phyloP scores from a whole-genome alignment of 169 alveolate genomes.

The Cryptosporidium ubiquitum region DNA sequence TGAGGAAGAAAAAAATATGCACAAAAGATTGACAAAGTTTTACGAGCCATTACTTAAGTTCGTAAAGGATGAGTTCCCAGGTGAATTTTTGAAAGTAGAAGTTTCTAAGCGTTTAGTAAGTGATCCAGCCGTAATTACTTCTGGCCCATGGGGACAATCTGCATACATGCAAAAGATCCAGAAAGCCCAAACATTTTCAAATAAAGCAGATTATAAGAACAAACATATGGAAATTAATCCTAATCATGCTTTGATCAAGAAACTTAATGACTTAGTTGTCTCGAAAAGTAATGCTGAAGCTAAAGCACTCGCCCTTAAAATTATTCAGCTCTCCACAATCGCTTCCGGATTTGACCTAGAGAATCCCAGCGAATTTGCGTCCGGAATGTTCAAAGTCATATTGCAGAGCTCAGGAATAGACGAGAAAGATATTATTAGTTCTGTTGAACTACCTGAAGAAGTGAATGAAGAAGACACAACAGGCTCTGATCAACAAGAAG shows the following conservation, averaged over 20 bases:
- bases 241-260: conserved; percentile 94
- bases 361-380: conserved; percentile 61
- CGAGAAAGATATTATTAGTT: conserved; percentile 9
- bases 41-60: conserved; percentile 81
- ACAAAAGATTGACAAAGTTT: conserved; percentile 82
- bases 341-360: conserved; percentile 73
- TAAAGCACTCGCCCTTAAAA: conserved; percentile 32
- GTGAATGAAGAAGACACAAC: not conserved
- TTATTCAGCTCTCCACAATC: conserved; percentile 47
- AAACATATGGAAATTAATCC: conserved; percentile 95
- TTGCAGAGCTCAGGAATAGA: conserved; percentile 42
- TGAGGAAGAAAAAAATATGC: conserved; percentile 83
- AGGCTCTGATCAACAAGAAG: not conserved
- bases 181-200: conserved; percentile 86
- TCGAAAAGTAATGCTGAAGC: conserved; percentile 19
- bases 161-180: conserved; percentile 91
- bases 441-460: conserved; percentile 55
- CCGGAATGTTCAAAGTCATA: conserved; percentile 41
- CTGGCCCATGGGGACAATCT: conserved; percentile 91
- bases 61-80: conserved; percentile 80
- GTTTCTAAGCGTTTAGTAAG: conserved; percentile 86
- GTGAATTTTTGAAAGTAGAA: conserved; percentile 83
- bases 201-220: conserved; percentile 80
- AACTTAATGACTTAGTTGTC: conserved; percentile 74
- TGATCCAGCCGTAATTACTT: conserved; percentile 89